These are phyloP conservation scores for Gymnopus androsaceus DNA, from an alignment of 1,284 basidiomycete species.

Conservation along the genomic window DNA sequence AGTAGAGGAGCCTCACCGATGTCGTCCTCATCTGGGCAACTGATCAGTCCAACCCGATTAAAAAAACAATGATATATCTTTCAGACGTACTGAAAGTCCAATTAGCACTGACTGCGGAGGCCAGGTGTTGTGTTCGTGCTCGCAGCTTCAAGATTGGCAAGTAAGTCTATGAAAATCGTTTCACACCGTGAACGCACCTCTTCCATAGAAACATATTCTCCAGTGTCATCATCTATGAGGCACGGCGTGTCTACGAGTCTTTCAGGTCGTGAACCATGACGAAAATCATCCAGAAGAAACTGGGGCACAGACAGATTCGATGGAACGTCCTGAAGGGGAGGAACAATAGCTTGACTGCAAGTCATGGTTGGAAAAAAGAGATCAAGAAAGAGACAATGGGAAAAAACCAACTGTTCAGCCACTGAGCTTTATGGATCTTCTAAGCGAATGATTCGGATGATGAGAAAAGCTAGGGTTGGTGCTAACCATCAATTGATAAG, in stretches of 20 bases:
- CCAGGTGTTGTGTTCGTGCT: constrained; percentile 18
- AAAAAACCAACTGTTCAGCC: not conserved
- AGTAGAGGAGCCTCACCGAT: constrained; percentile 18
- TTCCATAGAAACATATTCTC: constrained; percentile 21
- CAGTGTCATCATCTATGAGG: constrained; percentile 24
- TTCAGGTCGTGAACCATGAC: constrained; percentile 21
- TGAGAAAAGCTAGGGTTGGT: constrained; percentile 4
- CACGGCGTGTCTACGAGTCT: constrained; percentile 21
- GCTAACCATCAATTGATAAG: constrained; percentile 14
- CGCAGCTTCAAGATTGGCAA: constrained; percentile 17
- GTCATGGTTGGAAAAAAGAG: constrained; percentile 7
- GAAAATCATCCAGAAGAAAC: constrained; percentile 23
- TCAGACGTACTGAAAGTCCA: constrained; percentile 23
- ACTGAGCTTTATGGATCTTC: not conserved
- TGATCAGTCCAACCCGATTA: not conserved
- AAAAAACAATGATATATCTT: not conserved
- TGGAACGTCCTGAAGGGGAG: constrained; percentile 12
- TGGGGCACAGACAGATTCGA: constrained; percentile 23
- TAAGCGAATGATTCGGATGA: constrained; percentile 7
- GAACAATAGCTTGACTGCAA: constrained; percentile 6
- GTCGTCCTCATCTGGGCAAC: constrained; percentile 19
- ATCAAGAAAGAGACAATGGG: no score
- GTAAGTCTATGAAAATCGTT: not conserved
- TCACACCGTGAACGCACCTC: constrained; percentile 17
- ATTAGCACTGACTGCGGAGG: constrained; percentile 19